Percentiles rank a stretch among this genome's conserved stretches.
These are phyloP conservation scores for Pichia deserticola DNA, from an alignment of 805 yeast genomes.

Conservation along the genomic window DNA sequence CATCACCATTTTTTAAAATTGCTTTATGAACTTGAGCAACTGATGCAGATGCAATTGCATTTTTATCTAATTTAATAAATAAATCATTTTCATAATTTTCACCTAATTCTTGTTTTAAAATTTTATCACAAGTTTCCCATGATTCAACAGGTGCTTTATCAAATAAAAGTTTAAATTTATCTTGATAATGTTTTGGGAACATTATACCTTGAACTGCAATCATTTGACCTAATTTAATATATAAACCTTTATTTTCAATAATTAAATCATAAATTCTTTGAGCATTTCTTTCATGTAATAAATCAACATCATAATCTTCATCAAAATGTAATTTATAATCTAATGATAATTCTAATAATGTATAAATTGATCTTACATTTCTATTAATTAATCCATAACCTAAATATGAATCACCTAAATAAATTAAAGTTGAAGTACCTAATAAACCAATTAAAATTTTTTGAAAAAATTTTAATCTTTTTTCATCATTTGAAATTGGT, in stretches of 20 bases:
- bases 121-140: constrained; percentile 39
- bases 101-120: constrained; percentile 37
- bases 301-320: constrained; percentile 38
- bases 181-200: constrained; percentile 59
- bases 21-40: constrained; percentile 67
- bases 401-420: constrained; percentile 24
- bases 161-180: constrained; percentile 47
- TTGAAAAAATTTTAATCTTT: constrained; percentile 2
- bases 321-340: constrained; percentile 53
- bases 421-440: constrained; percentile 17
- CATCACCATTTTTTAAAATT: constrained; percentile 35
- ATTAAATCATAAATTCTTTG: constrained; percentile 40
- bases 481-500: neutral
- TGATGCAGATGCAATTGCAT: constrained; percentile 68
- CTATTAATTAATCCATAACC: constrained; percentile 47
- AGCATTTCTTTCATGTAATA: constrained; percentile 54
- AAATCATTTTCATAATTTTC: constrained; percentile 29
- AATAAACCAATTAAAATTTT: constrained; percentile 4
- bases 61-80: constrained; percentile 42
- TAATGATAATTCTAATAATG: constrained; percentile 43
- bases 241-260: constrained; percentile 47
- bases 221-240: constrained; percentile 73
- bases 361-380: constrained; percentile 43
- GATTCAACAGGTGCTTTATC: constrained; percentile 61
- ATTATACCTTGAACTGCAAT: constrained; percentile 67